phyloP scores from a whole-genome alignment of 148 eudicot species.

The Selenicereus undatus region DNA sequence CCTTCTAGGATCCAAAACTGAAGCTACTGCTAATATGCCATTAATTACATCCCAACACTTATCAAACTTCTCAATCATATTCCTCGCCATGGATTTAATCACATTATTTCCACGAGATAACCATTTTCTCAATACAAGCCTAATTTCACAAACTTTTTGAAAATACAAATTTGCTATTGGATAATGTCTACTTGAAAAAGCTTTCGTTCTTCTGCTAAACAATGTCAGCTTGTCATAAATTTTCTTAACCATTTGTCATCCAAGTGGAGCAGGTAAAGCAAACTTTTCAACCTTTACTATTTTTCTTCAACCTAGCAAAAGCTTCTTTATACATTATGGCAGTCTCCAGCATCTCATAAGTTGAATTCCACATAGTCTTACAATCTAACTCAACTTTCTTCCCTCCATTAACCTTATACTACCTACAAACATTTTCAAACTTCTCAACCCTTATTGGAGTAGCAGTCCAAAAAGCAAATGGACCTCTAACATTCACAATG shows the following conservation, averaged over 20 bases:
- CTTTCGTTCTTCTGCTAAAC: conserved; percentile 5
- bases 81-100: background rate
- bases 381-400: background rate
- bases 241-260: background rate
- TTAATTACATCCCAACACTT: background rate
- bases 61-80: background rate
- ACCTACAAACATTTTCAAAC: background rate
- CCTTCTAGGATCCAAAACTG: conserved; percentile 5
- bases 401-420: background rate
- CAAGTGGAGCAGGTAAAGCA: background rate
- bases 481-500: background rate
- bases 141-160: no score
- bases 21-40: background rate
- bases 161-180: background rate
- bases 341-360: background rate
- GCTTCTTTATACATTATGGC: background rate
- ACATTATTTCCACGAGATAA: no score
- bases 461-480: background rate
- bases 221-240: conserved; percentile 7
- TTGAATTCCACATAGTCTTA: conserved; percentile 13
- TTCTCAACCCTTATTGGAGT: background rate
- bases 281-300: background rate
- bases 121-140: no score
- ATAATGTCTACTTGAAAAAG: background rate
- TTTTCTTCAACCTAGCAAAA: background rate